A percentile compares a stretch with the other conserved stretches of the same genome.
phyloP scores from a whole-genome alignment of 192 early-diverging fungal species.

The Entomortierella beljakovae region DNA sequence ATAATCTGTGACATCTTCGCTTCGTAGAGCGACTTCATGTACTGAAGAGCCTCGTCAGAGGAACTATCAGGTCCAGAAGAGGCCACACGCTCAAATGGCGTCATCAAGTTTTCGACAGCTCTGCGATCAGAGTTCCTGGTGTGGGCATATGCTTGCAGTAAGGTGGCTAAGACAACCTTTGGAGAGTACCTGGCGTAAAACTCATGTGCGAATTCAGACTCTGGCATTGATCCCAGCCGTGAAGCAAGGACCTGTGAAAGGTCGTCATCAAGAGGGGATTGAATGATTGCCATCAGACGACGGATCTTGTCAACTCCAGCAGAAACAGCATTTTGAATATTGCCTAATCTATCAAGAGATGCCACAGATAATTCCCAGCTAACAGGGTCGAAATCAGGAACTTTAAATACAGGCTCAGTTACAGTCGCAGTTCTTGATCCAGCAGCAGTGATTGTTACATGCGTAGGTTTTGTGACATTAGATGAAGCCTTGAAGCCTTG shows the following conservation, averaged over 20 bases:
- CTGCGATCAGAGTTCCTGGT: constrained; percentile 53
- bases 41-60: constrained; percentile 17
- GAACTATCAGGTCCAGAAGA: background rate
- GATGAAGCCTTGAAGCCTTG: constrained; percentile 8
- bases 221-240: constrained; percentile 1
- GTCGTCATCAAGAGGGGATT: constrained; percentile 9
- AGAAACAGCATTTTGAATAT: constrained; percentile 33
- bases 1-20: constrained; percentile 33
- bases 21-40: constrained; percentile 20
- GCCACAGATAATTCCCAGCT: constrained; percentile 25
- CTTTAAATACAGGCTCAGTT: constrained; percentile 19
- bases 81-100: constrained; percentile 28
- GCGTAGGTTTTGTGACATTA: too few species aligned
- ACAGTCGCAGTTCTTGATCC: background rate
- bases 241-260: background rate
- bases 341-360: constrained; percentile 8
- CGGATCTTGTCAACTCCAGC: constrained; percentile 41
- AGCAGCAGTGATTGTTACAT: background rate
- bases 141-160: constrained; percentile 54
- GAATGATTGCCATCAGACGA: constrained; percentile 35
- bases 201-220: constrained; percentile 9
- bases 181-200: constrained; percentile 40
- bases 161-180: constrained; percentile 50
- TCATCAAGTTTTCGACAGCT: constrained; percentile 34
- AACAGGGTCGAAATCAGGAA: constrained; percentile 25